phyloP scores from a whole-genome alignment of 2,329 filamentous ascomycete genomes.

The Aspergillus sp. region DNA sequence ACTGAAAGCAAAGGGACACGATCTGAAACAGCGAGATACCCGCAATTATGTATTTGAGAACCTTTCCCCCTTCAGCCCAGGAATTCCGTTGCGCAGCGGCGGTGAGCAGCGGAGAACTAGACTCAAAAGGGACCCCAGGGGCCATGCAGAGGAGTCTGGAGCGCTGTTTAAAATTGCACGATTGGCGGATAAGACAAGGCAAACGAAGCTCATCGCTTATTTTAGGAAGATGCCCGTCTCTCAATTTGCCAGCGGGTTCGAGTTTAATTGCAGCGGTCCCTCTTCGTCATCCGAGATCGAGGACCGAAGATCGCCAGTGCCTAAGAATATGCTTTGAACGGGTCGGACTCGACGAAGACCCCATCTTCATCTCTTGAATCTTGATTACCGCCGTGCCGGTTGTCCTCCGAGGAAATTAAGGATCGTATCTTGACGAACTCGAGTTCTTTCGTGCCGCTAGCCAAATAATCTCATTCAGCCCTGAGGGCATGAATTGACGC shows the following conservation, averaged over 20 bases:
- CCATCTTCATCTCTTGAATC: neutral
- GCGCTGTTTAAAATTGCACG: slow-evolving; percentile 16
- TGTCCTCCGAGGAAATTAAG: neutral
- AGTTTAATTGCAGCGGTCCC: slow-evolving; percentile 11
- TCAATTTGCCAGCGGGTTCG: slow-evolving; percentile 13
- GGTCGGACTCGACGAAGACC: neutral
- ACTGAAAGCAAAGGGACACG: slow-evolving; percentile 17
- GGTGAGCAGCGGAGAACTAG: slow-evolving; percentile 20
- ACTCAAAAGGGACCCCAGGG: slow-evolving; percentile 24
- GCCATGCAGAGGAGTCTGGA: slow-evolving; percentile 23
- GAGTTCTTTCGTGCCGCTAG: slow-evolving; percentile 1
- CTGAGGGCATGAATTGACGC: neutral
- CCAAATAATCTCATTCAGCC: neutral
- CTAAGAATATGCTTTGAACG: slow-evolving; percentile 4
- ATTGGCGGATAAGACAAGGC: slow-evolving; percentile 17
- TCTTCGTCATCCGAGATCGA: slow-evolving; percentile 12
- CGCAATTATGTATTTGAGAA: slow-evolving; percentile 19
- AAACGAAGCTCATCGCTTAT: slow-evolving; percentile 15
- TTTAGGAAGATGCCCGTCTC: slow-evolving; percentile 14
- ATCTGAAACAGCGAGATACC: slow-evolving; percentile 25
- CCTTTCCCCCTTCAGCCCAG: slow-evolving; percentile 11
- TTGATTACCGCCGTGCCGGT: neutral
- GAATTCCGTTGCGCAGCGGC: slow-evolving; percentile 33
- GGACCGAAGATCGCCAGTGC: slow-evolving; percentile 13
- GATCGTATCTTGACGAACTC: neutral